phyloP scores from a whole-genome alignment of 2,329 filamentous ascomycete genomes.

The Lasiodiplodia hormozganensis region DNA sequence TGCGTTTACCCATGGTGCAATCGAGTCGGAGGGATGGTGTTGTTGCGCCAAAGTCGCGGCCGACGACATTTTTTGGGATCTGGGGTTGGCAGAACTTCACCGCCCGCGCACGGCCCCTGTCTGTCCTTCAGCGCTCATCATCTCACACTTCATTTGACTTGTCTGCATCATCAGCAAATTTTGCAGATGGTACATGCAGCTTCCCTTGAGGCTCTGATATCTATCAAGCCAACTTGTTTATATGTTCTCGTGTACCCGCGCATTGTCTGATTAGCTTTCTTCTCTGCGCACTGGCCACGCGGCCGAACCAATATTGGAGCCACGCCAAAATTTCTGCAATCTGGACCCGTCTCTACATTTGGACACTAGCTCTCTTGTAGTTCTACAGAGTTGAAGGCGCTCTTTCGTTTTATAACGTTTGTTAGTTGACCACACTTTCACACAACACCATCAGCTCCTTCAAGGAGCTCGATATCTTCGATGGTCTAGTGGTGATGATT shows the following conservation, averaged over 20 bases:
- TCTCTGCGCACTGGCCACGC: background rate
- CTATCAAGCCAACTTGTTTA: background rate
- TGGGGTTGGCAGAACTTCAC: constrained; percentile 14
- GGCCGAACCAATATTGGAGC: background rate
- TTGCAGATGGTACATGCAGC: background rate
- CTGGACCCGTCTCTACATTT: background rate
- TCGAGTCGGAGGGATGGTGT: background rate
- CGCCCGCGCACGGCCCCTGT: constrained; percentile 14
- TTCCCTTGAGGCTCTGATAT: too few relatives aligned
- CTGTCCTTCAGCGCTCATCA: background rate
- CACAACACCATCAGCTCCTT: constrained; percentile 3
- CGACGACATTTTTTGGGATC: constrained; percentile 24
- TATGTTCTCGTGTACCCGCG: background rate
- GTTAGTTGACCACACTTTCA: background rate
- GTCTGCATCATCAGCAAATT: background rate
- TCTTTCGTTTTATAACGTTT: background rate
- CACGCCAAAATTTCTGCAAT: background rate
- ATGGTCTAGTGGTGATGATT: constrained; percentile 25
- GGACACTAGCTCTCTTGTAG: background rate
- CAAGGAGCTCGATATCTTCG: constrained; percentile 1
- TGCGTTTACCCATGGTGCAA: constrained; percentile 48
- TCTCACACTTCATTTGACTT: constrained; percentile 2
- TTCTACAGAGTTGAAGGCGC: background rate
- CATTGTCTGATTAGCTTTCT: background rate
- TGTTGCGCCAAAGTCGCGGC: constrained; percentile 1